Percentiles rank a stretch among this genome's conserved stretches.
Conservation (phyloP, 805 yeast genomes). For the Peterozyma xylosa region DNA sequence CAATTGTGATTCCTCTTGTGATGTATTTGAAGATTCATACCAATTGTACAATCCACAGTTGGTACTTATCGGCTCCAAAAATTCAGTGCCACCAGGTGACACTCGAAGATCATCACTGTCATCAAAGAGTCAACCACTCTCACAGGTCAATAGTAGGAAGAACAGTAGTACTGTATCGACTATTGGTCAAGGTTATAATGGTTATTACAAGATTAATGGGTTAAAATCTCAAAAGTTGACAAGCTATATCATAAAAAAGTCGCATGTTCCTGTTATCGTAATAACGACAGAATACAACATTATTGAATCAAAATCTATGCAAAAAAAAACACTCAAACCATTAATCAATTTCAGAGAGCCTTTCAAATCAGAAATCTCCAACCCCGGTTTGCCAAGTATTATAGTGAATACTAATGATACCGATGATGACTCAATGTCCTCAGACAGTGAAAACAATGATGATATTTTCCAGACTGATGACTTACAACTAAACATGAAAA, state of each 20-base stretch:
- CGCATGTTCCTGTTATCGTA: conserved; percentile 10
- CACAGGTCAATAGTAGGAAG: not conserved
- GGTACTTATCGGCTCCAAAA: conserved; percentile 33
- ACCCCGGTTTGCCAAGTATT: not conserved
- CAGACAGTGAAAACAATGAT: not conserved
- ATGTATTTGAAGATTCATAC: conserved; percentile 45
- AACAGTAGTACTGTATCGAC: conserved; percentile 5
- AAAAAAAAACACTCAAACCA: not conserved
- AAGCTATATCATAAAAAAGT: conserved; percentile 5
- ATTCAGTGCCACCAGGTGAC: conserved; percentile 18
- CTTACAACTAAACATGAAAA: not conserved
- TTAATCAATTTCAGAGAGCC: not conserved
- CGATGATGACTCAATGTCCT: conserved; percentile 7
- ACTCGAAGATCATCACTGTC: conserved; percentile 6
- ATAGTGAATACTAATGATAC: not conserved
- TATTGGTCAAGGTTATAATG: conserved; percentile 11
- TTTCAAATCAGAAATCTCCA: not conserved
- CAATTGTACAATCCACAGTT: conserved; percentile 52
- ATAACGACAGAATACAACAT: conserved; percentile 4
- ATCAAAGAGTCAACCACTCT: not conserved
- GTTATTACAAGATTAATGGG: conserved; percentile 7
- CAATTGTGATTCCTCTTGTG: conserved; percentile 35
- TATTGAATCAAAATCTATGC: not conserved
- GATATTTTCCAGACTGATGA: not conserved
- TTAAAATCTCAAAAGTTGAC: conserved; percentile 7